Evolutionary conservation across 306 rosid genomes (phyloP).

Genomic region (Lathyrus sativus): DNA sequence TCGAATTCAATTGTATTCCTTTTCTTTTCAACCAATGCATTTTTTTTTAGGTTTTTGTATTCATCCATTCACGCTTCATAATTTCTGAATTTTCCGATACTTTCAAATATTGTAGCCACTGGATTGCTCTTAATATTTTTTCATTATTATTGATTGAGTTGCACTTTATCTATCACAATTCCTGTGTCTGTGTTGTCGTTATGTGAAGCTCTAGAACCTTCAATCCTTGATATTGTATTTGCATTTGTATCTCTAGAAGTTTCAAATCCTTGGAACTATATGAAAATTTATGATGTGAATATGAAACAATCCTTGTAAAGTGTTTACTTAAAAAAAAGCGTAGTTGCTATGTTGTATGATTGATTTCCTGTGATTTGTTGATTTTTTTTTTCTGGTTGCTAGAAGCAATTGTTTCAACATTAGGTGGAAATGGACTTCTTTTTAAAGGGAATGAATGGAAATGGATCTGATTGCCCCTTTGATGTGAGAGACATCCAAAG

Average conservation of each 20-base stretch:
- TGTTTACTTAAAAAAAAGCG: background rate
- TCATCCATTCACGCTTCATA: background rate
- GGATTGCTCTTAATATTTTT: background rate
- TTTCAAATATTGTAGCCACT: background rate
- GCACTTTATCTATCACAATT: background rate
- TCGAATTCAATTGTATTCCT: constrained; percentile 2
- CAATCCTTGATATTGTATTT: constrained; percentile 10
- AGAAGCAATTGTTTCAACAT: constrained; percentile 44
- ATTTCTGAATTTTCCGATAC: constrained; percentile 16
- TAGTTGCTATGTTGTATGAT: background rate
- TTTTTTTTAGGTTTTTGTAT: constrained; percentile 35
- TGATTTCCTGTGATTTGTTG: constrained; percentile 17
- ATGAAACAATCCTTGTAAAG: background rate
- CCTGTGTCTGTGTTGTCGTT: background rate
- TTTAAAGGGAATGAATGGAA: constrained; percentile 53
- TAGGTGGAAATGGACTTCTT: constrained; percentile 56
- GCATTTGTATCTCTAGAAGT: constrained; percentile 22
- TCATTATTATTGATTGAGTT: background rate
- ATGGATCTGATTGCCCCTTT: constrained; percentile 58
- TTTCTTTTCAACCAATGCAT: constrained; percentile 3
- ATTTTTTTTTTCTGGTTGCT: constrained; percentile 17
- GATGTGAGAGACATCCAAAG: constrained; percentile 57
- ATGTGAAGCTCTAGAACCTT: constrained; percentile 24
- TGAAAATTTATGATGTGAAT: background rate
- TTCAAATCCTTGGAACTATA: constrained; percentile 4